Evolutionary conservation across 306 rosid species (phyloP).

Genomic region (Crotalaria pallida): DNA sequence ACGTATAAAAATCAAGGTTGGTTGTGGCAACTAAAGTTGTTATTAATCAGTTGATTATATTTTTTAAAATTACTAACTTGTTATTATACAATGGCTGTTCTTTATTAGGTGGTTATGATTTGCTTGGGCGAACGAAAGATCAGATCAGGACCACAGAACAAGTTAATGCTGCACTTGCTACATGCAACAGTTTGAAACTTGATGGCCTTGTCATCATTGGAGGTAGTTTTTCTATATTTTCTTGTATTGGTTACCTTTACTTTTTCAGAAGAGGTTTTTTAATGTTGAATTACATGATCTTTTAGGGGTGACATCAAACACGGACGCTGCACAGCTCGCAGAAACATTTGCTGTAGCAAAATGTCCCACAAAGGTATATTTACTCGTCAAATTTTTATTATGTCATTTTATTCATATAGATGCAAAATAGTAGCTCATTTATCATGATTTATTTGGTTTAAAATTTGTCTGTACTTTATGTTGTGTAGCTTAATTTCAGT

Average conservation of each 20-base stretch:
- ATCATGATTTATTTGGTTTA: not conserved
- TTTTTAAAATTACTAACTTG: not conserved
- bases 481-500: not conserved
- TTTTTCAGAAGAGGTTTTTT: constrained; percentile 8
- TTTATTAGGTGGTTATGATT: constrained; percentile 87
- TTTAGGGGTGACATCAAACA: constrained; percentile 93
- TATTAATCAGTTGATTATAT: not conserved
- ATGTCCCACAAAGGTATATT: constrained; percentile 77
- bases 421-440: not conserved
- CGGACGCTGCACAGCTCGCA: constrained; percentile 99
- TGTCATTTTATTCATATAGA: not conserved
- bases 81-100: constrained; percentile 12
- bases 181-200: constrained; percentile 84
- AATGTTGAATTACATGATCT: constrained; percentile 8
- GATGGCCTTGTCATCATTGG: constrained; percentile 95
- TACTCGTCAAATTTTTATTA: not conserved
- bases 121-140: constrained; percentile 94
- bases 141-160: constrained; percentile 93
- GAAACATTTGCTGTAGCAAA: constrained; percentile 92
- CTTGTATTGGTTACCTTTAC: not conserved
- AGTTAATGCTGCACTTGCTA: constrained; percentile 76
- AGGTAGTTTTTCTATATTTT: constrained; percentile 37
- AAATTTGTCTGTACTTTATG: not conserved
- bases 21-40: constrained; percentile 8
- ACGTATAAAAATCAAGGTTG: constrained; percentile 94